Conservation (phyloP, 1,284 basidiomycete genomes). For the Apiotrichum brassicae region DNA sequence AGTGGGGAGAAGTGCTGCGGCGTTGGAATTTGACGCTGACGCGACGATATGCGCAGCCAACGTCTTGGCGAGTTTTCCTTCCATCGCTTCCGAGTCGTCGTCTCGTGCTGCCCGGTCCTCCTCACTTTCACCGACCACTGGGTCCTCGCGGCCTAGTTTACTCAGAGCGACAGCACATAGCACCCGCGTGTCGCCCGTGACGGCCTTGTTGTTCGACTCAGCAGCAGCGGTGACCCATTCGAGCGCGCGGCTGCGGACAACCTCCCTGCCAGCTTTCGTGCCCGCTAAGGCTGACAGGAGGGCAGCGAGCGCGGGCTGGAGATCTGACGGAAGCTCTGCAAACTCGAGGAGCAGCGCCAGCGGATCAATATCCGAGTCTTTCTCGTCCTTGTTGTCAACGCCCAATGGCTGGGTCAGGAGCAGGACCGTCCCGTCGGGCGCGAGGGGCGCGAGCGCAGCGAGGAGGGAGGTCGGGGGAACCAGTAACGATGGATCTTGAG, state of each 20-base stretch:
- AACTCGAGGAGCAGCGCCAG: slow-evolving; percentile 36
- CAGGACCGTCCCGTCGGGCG: slow-evolving; percentile 16
- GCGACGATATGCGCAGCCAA: slow-evolving; percentile 56
- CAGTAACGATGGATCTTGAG: slow-evolving; percentile 5
- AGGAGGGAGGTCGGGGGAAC: slow-evolving; percentile 21
- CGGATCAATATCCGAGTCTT: slow-evolving; percentile 15
- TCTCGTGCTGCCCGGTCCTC: slow-evolving; percentile 20
- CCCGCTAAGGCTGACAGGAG: slow-evolving; percentile 66
- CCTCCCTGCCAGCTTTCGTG: slow-evolving; percentile 61
- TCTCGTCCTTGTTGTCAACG: slow-evolving; percentile 1
- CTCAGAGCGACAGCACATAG: slow-evolving; percentile 66
- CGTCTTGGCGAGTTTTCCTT: slow-evolving; percentile 53
- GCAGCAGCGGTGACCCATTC: slow-evolving; percentile 45
- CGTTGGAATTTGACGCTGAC: slow-evolving; percentile 4
- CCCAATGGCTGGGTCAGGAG: slow-evolving; percentile 24
- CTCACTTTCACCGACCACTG: slow-evolving; percentile 49
- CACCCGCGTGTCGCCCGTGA: slow-evolving; percentile 40
- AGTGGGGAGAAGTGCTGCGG: slow-evolving; percentile 51
- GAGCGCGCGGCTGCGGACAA: slow-evolving; percentile 52
- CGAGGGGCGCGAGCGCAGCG: slow-evolving; percentile 26
- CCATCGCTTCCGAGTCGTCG: slow-evolving; percentile 31
- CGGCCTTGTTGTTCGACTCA: slow-evolving; percentile 11
- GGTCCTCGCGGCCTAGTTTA: slow-evolving; percentile 62
- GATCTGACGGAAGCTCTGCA: slow-evolving; percentile 33
- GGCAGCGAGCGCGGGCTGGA: slow-evolving; percentile 55